Evolutionary conservation across 345 rosid genomes (phyloP).

Genomic region (Lepidium didymum): DNA sequence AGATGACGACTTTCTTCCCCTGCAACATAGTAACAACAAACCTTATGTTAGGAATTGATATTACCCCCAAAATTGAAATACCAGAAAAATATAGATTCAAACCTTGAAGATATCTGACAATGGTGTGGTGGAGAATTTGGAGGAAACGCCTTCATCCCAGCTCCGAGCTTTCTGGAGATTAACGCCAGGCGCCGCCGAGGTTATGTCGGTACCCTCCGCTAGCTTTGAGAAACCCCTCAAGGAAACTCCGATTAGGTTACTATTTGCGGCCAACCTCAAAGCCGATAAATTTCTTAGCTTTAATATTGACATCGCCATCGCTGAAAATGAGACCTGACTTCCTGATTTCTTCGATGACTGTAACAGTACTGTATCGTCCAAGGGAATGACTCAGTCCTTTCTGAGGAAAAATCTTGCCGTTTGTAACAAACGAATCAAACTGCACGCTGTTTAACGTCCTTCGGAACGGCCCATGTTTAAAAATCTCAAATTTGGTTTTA

Average conservation of each 20-base stretch:
- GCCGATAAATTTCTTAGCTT: slow-evolving; percentile 38
- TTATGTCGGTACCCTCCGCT: slow-evolving; percentile 54
- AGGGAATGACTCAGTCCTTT: background rate
- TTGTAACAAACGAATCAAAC: background rate
- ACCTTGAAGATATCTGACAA: slow-evolving; percentile 72
- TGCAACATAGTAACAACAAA: slow-evolving; percentile 29
- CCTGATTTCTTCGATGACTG: background rate
- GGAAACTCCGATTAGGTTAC: slow-evolving; percentile 24
- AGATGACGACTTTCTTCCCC: slow-evolving; percentile 91
- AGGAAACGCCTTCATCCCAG: slow-evolving; percentile 89
- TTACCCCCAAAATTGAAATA: background rate
- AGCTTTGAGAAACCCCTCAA: slow-evolving; percentile 55
- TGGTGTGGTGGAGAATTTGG: slow-evolving; percentile 69
- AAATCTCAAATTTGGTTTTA: background rate
- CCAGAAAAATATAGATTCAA: background rate
- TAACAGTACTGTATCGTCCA: background rate
- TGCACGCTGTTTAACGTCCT: background rate
- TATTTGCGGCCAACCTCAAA: slow-evolving; percentile 24
- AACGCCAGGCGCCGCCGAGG: slow-evolving; percentile 58
- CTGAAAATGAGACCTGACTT: background rate
- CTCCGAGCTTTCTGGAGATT: slow-evolving; percentile 82
- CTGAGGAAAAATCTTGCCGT: background rate
- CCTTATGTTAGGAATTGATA: background rate
- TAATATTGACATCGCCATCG: slow-evolving; percentile 51
- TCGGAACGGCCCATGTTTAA: background rate